A percentile compares a stretch with the other conserved stretches of the same genome.
phyloP scores from a whole-genome alignment of 2,329 filamentous ascomycete genomes.

The Colletotrichum lindemuthianum region DNA sequence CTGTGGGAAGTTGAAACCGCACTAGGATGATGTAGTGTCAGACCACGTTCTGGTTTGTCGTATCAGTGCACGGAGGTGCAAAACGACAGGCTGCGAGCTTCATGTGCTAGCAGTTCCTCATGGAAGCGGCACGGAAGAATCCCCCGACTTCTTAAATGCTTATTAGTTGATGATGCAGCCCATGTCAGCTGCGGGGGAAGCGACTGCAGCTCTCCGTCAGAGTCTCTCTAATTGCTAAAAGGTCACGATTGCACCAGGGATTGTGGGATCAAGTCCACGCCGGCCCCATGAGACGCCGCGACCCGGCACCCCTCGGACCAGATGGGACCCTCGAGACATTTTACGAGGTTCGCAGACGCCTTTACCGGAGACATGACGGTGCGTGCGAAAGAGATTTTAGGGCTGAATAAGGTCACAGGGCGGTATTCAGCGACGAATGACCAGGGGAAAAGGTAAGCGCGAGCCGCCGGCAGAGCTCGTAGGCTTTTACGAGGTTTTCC shows the following conservation, averaged over 20 bases:
- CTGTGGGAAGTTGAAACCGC: too few species aligned
- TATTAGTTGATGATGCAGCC: not conserved
- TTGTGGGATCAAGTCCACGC: too few species aligned
- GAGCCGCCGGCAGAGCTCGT: not conserved
- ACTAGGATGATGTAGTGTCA: too few species aligned
- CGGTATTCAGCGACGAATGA: not conserved
- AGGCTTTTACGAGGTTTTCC: conserved; percentile 12
- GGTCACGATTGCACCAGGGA: too few species aligned
- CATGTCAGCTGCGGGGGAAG: too few species aligned
- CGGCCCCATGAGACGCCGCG: conserved; percentile 9
- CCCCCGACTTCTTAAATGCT: not conserved
- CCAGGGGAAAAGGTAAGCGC: not conserved
- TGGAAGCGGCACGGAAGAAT: conserved; percentile 2
- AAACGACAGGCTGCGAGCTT: not conserved
- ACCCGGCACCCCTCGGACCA: not conserved
- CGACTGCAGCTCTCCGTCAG: too few species aligned
- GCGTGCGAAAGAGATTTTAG: not conserved
- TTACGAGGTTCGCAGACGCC: not conserved
- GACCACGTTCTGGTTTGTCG: too few species aligned
- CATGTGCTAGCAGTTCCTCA: not conserved
- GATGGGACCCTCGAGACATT: not conserved
- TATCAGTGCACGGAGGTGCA: not conserved
- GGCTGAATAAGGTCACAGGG: conserved; percentile 9
- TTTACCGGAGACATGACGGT: too few species aligned
- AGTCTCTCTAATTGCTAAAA: too few species aligned